Base-by-base conservation (phyloP, 306 rosid species). In the Trifolium subterraneum region DNA sequence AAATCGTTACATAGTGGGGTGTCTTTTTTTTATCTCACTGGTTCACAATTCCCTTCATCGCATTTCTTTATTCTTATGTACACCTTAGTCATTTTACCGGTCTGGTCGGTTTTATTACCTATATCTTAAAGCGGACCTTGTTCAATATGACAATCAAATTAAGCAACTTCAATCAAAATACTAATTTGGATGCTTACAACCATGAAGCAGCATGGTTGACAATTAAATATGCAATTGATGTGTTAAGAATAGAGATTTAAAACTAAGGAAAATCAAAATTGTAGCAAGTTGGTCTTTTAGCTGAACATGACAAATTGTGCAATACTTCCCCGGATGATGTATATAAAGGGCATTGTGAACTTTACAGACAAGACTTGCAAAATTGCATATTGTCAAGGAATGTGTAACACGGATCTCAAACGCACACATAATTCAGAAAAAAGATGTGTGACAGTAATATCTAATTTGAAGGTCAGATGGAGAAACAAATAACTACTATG, bases 131-230 rank as follows among this genome's bases (percentile, higher is more conserved):
- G 18, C 11, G 16, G 25, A 58, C 64, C 38, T 16, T 13, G 18
- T 25, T 58, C 36, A 25, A 58, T 6, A 13, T 58, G 16, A 25
- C 35, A 25, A 13, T 13, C 2, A 29, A 62, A 74, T 27, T 31
- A 39, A 72, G 47, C 54, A 77, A 29, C 68, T 59, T 51, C 16
- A 20, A 27, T 41, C 59, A 68, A 67, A 68, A 60, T 20, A 52
- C 64, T 29, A 39, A 14, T n/a, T 60, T 8, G 12, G 63, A 60
- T 47, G 68, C 77, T 67, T 39, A 73, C 11, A 41, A 51, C 22
- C 63, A 68, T 18, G 16, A 81, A 67, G 36, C 29, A 64, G 55
- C 25, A 33, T 1, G 52, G 29, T 22, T 45, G 52, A 51, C 66
- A 33, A 61, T 22, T 59, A 38, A 67, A 67, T 22, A 31, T 51